Evolutionary conservation across 2,329 filamentous ascomycete species (phyloP), one percentile per base, ranked within the genome.

Genomic region (Zarea fungicola): DNA sequence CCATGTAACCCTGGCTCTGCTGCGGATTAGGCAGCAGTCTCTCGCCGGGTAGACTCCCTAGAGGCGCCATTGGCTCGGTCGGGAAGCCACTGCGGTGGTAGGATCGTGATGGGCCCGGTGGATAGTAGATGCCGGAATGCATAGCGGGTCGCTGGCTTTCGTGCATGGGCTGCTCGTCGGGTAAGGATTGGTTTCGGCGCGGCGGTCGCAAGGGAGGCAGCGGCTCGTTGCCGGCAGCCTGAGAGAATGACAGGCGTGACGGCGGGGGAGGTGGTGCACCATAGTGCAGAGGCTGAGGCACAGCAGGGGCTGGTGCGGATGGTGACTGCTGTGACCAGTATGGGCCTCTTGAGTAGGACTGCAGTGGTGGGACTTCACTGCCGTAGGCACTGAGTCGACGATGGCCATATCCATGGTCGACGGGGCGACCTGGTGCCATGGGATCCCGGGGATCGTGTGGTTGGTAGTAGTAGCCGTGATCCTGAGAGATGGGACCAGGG

Each of bases 181-280:
- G 61, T 5, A 67, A 45, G 28, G 65, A 63, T 35, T 60, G 62
- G 18, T 65, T 65, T 26, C 59, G 57, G 32, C 68, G 60, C 13
- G 67, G 60, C n/a, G 68, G 68, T 32, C 68, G 60, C 31, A 70
- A 56, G 6, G 68, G 67, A 5, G 68, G 68, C 19, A 70, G 56
- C 21, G 65, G 66, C 32, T 69, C 66, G 10, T 65, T 58, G 49
- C 56, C 65, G 13, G 57, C 60, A 28, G 62, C 60, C 25, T 65
- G 65, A 26, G 65, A 64, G 48, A 67, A 69, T 1, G 67, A 63
- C 13, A 66, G 62, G 22, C 67, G 60, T 3, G 65, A 54, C 14
- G 44, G 40, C 46, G 48, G 48, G n/a, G 50, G 54, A 43, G 53
- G 47, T 32, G 54, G 52, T 16, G 54, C 52, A 7, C 59, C 58